Evolutionary conservation across 2,329 filamentous ascomycete genomes (phyloP), one percentile per base, ranked within the genome.

Genomic region (Xylaria sp.): DNA sequence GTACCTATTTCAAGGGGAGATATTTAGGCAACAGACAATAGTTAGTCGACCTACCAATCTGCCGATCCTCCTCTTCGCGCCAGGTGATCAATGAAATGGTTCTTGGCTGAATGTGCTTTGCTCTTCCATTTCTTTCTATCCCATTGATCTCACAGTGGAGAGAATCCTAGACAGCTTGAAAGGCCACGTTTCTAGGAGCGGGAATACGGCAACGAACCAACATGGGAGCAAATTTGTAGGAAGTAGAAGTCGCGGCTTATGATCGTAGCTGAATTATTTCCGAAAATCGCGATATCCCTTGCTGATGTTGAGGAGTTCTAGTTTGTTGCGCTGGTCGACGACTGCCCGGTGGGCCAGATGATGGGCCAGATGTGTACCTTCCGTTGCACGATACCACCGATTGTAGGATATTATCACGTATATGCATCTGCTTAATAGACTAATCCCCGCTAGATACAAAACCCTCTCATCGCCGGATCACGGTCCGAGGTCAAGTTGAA

Each of bases 41-140:
- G 4, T 30, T 34, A 23, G 4, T 8, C 23, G 11, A 13, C 35
- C 5, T 42, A 9, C 34, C 47, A 37, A 10, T 37, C 52, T 19
- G 44, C 23, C 23, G 5, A 30, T 30, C 23, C 23, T 4, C 23
- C 53, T 54, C 19, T 54, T 59, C 19, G 9, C 34, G 34, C 16
- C 9, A 37, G 59, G 51, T 35, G 57, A 48, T 64, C 46, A 48
- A 51, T 59, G 55, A 62, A 58, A 54, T 48, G 56, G 48, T 44
- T 39, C 37, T 42, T 46, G 58, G 47, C 56, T 52, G 37, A 52
- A 55, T 50, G 60, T 64, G 57, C 62, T 58, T 62, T 13, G 49
- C 34, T 58, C 53, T 65, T 65, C 63, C 63, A 65, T 62, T 37
- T 47, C 63, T 54, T 65, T 65, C 63, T 62, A 60, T 56, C 55